A percentile compares a stretch with the other conserved stretches of the same genome.
Conservation (phyloP, 129 eudicot genomes). For the Helichrysum umbraculigerum region DNA sequence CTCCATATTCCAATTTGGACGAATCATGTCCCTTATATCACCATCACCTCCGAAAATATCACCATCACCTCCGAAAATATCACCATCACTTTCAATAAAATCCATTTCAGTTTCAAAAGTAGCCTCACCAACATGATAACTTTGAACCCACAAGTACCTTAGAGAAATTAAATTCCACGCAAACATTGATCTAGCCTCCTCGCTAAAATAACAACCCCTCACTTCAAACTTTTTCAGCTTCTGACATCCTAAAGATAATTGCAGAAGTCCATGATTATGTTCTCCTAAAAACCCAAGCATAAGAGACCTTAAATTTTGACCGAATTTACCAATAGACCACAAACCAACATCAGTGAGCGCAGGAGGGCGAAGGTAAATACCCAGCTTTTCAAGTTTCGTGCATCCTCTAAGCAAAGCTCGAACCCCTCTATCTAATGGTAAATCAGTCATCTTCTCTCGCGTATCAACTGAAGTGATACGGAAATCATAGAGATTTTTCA, state of each 20-base stretch:
- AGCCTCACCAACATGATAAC: constrained; percentile 33
- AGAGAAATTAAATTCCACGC: constrained; percentile 51
- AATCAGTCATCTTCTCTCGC: constrained; percentile 55
- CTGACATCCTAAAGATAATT: constrained; percentile 71
- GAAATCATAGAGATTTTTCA: constrained; percentile 66
- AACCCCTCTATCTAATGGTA: constrained; percentile 83
- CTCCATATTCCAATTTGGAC: constrained; percentile 91
- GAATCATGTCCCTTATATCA: constrained; percentile 68
- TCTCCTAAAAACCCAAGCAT: constrained; percentile 78
- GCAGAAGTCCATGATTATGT: constrained; percentile 64
- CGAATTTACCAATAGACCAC: constrained; percentile 55
- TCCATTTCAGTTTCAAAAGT: too few relatives aligned
- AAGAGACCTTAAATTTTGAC: constrained; percentile 64
- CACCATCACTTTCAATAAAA: too few relatives aligned
- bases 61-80: constrained; percentile 14
- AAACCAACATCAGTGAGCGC: constrained; percentile 63
- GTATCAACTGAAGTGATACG: constrained; percentile 63
- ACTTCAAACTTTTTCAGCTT: constrained; percentile 71
- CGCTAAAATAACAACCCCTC: constrained; percentile 74
- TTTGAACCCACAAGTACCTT: constrained; percentile 89
- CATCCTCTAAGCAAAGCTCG: constrained; percentile 68
- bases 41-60: too few relatives aligned
- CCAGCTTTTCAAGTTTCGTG: constrained; percentile 49
- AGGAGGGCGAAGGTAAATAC: constrained; percentile 54
- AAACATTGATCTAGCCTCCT: constrained; percentile 53